Percentiles rank a stretch among this genome's conserved stretches.
Evolutionary conservation across 1,139 yeast genomes (phyloP).

Genomic region (Candida sp.): DNA sequence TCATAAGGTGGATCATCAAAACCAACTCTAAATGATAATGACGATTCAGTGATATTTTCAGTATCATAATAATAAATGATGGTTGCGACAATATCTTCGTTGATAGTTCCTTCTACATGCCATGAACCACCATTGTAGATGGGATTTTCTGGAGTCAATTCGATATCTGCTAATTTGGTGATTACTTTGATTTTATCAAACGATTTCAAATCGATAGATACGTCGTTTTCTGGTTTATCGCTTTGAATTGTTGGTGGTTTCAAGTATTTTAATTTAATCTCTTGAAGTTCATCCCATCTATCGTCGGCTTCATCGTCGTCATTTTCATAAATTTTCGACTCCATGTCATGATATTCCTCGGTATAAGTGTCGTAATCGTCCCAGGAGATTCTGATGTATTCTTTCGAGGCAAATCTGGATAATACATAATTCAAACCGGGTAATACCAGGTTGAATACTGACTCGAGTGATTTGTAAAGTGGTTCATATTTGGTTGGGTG

Average conservation of each 20-base stretch:
- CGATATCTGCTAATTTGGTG: slow-evolving; percentile 40
- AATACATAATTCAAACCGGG: slow-evolving; percentile 30
- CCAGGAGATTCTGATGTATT: slow-evolving; percentile 14
- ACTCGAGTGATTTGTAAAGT: slow-evolving; percentile 25
- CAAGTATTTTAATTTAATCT: slow-evolving; percentile 11
- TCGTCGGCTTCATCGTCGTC: slow-evolving; percentile 9
- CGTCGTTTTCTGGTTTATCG: slow-evolving; percentile 15
- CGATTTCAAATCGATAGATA: slow-evolving; percentile 13
- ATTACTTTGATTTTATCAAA: slow-evolving; percentile 31
- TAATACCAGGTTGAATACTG: slow-evolving; percentile 22
- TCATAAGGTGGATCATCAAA: slow-evolving; percentile 34
- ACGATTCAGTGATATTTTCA: slow-evolving; percentile 36
- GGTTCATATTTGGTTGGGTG: slow-evolving; percentile 23
- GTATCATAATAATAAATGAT: slow-evolving; percentile 40
- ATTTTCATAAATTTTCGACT: slow-evolving; percentile 5
- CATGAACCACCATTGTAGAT: slow-evolving; percentile 39
- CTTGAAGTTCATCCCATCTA: slow-evolving; percentile 9
- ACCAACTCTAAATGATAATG: slow-evolving; percentile 27
- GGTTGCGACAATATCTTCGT: slow-evolving; percentile 44
- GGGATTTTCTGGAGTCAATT: slow-evolving; percentile 40
- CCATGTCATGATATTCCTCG: slow-evolving; percentile 11
- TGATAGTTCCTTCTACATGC: slow-evolving; percentile 44
- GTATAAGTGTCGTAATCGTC: slow-evolving; percentile 14
- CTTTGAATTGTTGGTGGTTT: slow-evolving; percentile 11
- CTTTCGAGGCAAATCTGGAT: slow-evolving; percentile 18